These are phyloP conservation scores for Helianthus tuberosus DNA, from an alignment of 129 eudicot genomes.

Conservation along the genomic window DNA sequence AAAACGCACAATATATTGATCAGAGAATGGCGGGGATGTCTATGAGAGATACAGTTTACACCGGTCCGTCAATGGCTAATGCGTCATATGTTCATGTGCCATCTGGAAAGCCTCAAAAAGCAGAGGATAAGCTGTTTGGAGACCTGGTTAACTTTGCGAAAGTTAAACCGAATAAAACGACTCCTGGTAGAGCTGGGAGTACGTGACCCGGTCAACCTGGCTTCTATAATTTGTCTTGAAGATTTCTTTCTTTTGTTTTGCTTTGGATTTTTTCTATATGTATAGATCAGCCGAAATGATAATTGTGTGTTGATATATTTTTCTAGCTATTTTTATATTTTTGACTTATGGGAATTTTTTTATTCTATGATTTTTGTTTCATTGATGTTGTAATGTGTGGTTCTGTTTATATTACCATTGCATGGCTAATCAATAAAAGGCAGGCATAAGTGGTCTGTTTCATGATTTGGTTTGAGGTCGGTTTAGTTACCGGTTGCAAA, in stretches of 20 bases:
- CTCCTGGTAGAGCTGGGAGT: slow-evolving; percentile 73
- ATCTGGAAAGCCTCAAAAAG: slow-evolving; percentile 72
- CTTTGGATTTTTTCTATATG: slow-evolving; percentile 13
- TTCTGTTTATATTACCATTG: neutral
- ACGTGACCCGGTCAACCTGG: slow-evolving; percentile 43
- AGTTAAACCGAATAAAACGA: slow-evolving; percentile 60
- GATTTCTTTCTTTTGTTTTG: neutral
- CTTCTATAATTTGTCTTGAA: slow-evolving; percentile 23
- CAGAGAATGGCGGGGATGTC: slow-evolving; percentile 79
- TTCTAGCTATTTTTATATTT: neutral
- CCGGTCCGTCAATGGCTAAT: slow-evolving; percentile 41
- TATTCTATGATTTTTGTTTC: neutral
- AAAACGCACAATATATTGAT: slow-evolving; percentile 61
- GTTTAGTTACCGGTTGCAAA: too few relatives aligned
- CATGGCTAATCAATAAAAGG: neutral
- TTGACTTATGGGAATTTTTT: neutral
- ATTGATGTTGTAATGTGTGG: slow-evolving; percentile 6
- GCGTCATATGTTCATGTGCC: slow-evolving; percentile 60
- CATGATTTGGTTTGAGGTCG: too few relatives aligned
- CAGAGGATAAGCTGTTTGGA: slow-evolving; percentile 85
- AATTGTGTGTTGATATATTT: slow-evolving; percentile 12
- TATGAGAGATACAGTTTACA: slow-evolving; percentile 49
- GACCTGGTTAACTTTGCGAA: slow-evolving; percentile 84
- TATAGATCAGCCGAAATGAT: slow-evolving; percentile 8
- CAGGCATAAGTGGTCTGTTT: too few relatives aligned